Percentiles rank a stretch among this genome's conserved stretches.
phyloP scores from a whole-genome alignment of 2,329 filamentous ascomycete genomes.

The Colletotrichum sp. region DNA sequence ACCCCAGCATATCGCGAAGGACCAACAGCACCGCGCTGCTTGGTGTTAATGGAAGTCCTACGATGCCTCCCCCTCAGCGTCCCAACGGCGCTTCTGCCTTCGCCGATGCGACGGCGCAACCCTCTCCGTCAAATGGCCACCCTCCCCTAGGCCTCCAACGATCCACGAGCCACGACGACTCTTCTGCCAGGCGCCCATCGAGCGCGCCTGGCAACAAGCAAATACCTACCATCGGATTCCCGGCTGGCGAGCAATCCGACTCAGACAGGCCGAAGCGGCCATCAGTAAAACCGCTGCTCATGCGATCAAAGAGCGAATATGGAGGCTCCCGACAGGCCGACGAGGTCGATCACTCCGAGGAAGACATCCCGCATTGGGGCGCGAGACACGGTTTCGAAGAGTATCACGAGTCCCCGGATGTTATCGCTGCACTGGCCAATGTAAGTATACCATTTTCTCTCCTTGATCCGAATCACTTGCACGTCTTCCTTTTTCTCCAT shows the following conservation, averaged over 20 bases:
- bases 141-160: constrained; percentile 14
- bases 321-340: constrained; percentile 42
- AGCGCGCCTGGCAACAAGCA: constrained; percentile 49
- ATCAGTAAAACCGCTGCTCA: constrained; percentile 51
- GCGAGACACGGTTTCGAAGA: constrained; percentile 89
- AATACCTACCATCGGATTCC: neutral
- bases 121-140: neutral
- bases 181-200: constrained; percentile 43
- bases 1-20: constrained; percentile 15
- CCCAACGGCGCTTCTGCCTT: constrained; percentile 9
- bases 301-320: constrained; percentile 64
- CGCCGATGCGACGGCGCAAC: constrained; percentile 16
- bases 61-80: constrained; percentile 10
- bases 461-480: neutral
- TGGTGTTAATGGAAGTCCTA: constrained; percentile 19
- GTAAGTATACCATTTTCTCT: constrained; percentile 53
- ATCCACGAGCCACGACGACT: constrained; percentile 19
- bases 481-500: constrained; percentile 3
- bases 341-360: constrained; percentile 46
- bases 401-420: constrained; percentile 89
- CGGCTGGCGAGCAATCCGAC: constrained; percentile 29
- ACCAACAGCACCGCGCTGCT: constrained; percentile 21
- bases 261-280: constrained; percentile 41
- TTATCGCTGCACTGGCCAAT: constrained; percentile 82
- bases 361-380: constrained; percentile 58